Evolutionary conservation across 2,329 filamentous ascomycete species (phyloP).

Genomic region (Botrytis fabae): DNA sequence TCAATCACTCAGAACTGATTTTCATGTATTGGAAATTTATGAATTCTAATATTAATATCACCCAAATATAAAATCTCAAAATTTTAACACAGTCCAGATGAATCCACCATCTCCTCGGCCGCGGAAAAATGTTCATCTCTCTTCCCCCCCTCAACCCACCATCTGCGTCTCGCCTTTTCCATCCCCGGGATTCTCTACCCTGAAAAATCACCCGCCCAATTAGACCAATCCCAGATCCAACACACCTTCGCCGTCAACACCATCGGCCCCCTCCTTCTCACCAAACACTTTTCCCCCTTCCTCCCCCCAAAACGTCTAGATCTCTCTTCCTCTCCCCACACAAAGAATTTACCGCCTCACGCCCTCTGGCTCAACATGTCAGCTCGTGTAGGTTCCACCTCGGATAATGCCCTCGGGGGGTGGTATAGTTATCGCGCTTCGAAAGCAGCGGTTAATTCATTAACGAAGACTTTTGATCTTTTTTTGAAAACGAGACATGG

Average conservation of each 20-base stretch:
- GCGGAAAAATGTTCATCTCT: slow-evolving; percentile 50
- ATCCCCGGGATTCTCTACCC: slow-evolving; percentile 71
- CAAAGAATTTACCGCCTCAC: slow-evolving; percentile 47
- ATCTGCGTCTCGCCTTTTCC: slow-evolving; percentile 68
- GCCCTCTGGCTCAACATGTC: slow-evolving; percentile 75
- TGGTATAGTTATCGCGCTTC: slow-evolving; percentile 81
- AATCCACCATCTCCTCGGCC: slow-evolving; percentile 61
- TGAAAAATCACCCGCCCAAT: slow-evolving; percentile 68
- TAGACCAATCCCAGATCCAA: slow-evolving; percentile 61
- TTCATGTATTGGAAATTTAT: background rate
- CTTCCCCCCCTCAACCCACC: slow-evolving; percentile 53
- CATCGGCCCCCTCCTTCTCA: slow-evolving; percentile 70
- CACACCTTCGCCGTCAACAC: slow-evolving; percentile 72
- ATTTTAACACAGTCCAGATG: slow-evolving; percentile 46
- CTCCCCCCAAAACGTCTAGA: slow-evolving; percentile 60
- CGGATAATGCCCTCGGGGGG: slow-evolving; percentile 71
- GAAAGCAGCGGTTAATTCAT: slow-evolving; percentile 72
- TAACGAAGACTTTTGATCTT: slow-evolving; percentile 71
- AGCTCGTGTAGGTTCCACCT: slow-evolving; percentile 72
- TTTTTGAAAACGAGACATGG: slow-evolving; percentile 58
- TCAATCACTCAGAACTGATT: background rate
- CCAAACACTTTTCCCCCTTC: slow-evolving; percentile 73
- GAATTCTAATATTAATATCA: background rate
- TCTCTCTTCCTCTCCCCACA: slow-evolving; percentile 35
- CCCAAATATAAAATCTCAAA: background rate